Evolutionary conservation across 768 basidiomycete genomes (phyloP).

Genomic region (Tylopilus intermedius): DNA sequence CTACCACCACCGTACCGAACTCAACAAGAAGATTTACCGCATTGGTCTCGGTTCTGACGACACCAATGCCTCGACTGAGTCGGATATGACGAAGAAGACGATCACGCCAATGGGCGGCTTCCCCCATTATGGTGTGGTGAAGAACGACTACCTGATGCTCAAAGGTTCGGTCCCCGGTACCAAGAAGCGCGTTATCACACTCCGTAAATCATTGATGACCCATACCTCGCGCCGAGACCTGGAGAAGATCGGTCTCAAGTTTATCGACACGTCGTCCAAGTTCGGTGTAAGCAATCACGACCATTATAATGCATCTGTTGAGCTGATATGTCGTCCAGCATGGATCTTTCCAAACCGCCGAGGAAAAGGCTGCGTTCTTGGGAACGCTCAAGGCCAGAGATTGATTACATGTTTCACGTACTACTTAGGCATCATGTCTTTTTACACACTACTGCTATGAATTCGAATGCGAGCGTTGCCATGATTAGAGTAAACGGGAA

Average conservation of each 20-base stretch:
- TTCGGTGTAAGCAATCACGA: constrained; percentile 67
- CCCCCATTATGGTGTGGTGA: constrained; percentile 98
- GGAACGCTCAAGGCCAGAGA: constrained; percentile 84
- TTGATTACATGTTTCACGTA: constrained; percentile 44
- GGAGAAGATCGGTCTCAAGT: constrained; percentile 97
- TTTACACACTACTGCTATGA: constrained; percentile 38
- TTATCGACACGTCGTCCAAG: constrained; percentile 98
- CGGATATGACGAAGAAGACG: constrained; percentile 87
- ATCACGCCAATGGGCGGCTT: constrained; percentile 99
- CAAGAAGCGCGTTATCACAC: constrained; percentile 96
- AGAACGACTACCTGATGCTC: constrained; percentile 96
- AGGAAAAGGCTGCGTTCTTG: constrained; percentile 94
- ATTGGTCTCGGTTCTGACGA: constrained; percentile 77
- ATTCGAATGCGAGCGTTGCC: constrained; percentile 17
- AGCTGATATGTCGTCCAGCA: constrained; percentile 46
- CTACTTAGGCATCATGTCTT: constrained; percentile 35
- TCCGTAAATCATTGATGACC: constrained; percentile 95
- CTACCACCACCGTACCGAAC: constrained; percentile 94
- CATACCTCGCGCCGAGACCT: constrained; percentile 94
- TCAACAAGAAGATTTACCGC: constrained; percentile 99
- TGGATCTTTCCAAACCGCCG: constrained; percentile 93
- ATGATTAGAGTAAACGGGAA: neutral
- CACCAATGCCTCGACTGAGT: constrained; percentile 87
- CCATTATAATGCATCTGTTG: neutral
- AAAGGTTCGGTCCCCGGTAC: constrained; percentile 95